Evolutionary conservation across 768 basidiomycete genomes (phyloP).

Genomic region (Kwoniella mangroviensis): DNA sequence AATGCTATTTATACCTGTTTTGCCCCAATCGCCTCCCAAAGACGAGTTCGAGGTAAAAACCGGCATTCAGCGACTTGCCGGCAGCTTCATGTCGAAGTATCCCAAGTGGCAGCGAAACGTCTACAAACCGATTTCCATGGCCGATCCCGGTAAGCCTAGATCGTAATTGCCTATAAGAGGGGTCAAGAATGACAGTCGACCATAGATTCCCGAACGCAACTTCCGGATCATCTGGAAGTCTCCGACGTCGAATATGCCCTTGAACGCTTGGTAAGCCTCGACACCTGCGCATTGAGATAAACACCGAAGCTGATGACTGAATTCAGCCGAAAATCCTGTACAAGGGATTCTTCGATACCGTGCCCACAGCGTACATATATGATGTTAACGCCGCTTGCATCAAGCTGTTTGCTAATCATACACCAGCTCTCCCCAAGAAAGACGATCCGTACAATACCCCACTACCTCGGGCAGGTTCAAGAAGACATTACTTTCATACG

Average conservation of each 20-base stretch:
- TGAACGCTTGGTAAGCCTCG: not conserved
- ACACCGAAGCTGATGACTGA: not conserved
- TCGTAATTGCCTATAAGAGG: not conserved
- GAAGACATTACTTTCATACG: not conserved
- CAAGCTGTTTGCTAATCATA: not conserved
- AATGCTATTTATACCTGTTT: too few relatives aligned
- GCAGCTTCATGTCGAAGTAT: constrained; percentile 13
- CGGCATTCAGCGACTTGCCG: constrained; percentile 7
- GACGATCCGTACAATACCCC: not conserved
- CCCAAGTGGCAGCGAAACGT: constrained; percentile 12
- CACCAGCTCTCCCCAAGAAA: not conserved
- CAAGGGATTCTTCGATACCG: not conserved
- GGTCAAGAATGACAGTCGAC: not conserved
- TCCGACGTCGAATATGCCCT: not conserved
- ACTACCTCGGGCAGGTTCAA: not conserved
- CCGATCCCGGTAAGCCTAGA: not conserved
- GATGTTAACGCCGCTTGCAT: not conserved
- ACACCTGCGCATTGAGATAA: not conserved
- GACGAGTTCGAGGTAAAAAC: constrained; percentile 3
- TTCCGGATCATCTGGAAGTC: constrained; percentile 3
- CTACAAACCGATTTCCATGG: constrained; percentile 3
- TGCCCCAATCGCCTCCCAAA: not conserved
- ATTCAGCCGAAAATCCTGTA: not conserved
- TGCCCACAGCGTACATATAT: not conserved
- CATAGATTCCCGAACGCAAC: not conserved